A percentile compares a stretch with the other conserved stretches of the same genome.
Evolutionary conservation across 2,329 filamentous ascomycete species (phyloP).

Genomic region (Penicillium frequentans): DNA sequence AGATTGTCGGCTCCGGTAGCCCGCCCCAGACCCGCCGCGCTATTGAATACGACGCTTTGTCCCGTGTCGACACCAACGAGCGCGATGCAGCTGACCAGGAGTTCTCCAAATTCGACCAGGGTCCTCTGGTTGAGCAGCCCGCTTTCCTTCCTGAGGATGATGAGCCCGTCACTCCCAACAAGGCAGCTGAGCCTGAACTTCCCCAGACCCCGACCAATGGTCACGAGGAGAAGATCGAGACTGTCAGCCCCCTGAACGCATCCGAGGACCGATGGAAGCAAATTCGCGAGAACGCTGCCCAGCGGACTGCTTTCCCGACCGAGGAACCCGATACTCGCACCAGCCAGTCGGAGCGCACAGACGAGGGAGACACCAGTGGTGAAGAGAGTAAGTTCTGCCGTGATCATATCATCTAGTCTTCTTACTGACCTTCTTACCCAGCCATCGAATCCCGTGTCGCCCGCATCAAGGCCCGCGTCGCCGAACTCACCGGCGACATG

Average conservation of each 20-base stretch:
- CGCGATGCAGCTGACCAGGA: constrained; percentile 46
- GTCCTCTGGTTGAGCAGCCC: constrained; percentile 81
- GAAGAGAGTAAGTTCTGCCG: constrained; percentile 77
- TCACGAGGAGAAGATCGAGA: constrained; percentile 10
- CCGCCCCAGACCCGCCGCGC: constrained; percentile 46
- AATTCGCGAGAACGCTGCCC: constrained; percentile 90
- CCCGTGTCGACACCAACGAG: constrained; percentile 58
- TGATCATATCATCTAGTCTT: neutral
- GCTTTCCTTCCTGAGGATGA: constrained; percentile 69
- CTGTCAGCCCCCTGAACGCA: neutral
- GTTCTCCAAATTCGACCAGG: constrained; percentile 78
- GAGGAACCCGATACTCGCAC: constrained; percentile 65
- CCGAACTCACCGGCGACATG: constrained; percentile 86
- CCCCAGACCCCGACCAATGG: constrained; percentile 21
- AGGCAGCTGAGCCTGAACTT: neutral
- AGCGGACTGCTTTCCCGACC: constrained; percentile 65
- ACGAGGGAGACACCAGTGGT: constrained; percentile 87
- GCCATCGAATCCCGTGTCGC: constrained; percentile 95
- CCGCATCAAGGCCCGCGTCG: constrained; percentile 95
- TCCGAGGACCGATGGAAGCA: constrained; percentile 85
- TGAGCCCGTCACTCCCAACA: constrained; percentile 8
- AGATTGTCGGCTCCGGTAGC: constrained; percentile 23
- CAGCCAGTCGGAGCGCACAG: constrained; percentile 60
- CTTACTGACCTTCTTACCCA: constrained; percentile 36
- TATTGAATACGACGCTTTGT: constrained; percentile 57